Conservation (phyloP, 192 early-diverging fungal genomes). For the Gamsiella multidivaricata region DNA sequence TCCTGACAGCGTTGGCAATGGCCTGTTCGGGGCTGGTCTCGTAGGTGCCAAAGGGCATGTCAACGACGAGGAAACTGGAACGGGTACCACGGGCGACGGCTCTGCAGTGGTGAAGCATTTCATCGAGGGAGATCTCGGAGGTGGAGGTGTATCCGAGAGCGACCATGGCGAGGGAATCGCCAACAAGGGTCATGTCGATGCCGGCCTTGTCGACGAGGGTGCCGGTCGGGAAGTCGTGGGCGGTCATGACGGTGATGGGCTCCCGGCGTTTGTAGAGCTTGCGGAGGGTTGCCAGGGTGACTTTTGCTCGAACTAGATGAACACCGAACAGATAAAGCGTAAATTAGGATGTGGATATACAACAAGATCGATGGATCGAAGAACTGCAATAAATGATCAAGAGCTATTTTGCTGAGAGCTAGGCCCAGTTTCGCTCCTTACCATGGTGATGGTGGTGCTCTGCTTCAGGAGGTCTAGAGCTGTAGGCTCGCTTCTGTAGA, state of each 20-base stretch:
- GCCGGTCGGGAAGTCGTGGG: constrained; percentile 95
- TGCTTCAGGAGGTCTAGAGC: constrained; percentile 11
- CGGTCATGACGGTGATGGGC: constrained; percentile 94
- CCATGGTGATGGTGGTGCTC: constrained; percentile 21
- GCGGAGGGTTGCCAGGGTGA: constrained; percentile 83
- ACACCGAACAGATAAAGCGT: background rate
- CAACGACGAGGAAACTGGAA: constrained; percentile 83
- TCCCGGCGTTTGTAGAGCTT: constrained; percentile 75
- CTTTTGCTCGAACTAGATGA: constrained; percentile 70
- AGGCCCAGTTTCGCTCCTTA: background rate
- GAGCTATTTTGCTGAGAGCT: no score
- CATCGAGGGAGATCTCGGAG: constrained; percentile 88
- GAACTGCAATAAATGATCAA: no score
- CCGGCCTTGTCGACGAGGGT: constrained; percentile 84
- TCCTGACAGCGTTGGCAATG: constrained; percentile 78
- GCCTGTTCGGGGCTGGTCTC: constrained; percentile 80
- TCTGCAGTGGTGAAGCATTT: constrained; percentile 96
- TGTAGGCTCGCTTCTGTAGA: constrained; percentile 3
- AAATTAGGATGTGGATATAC: no score
- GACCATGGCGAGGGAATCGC: constrained; percentile 98
- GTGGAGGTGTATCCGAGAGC: constrained; percentile 89
- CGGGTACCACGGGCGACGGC: constrained; percentile 87
- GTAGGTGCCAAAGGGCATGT: constrained; percentile 95
- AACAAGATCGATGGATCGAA: no score
- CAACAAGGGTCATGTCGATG: constrained; percentile 90